Evolutionary conservation across 108 stramenopile genomes (phyloP), one percentile per base, ranked within the genome.

Genomic region (Fistulifera solaris): DNA sequence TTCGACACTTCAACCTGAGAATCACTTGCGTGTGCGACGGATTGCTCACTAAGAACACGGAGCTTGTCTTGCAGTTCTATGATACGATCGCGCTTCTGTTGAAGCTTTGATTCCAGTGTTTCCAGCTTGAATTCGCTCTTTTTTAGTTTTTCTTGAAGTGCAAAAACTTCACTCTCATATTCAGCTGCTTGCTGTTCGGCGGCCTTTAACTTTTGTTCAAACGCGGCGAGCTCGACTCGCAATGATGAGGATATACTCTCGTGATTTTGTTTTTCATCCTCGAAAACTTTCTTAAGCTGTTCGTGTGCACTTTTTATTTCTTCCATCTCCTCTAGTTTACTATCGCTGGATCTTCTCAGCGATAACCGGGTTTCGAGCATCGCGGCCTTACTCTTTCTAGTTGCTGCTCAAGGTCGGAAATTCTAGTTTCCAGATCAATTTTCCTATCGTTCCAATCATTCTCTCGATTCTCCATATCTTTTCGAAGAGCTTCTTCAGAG

Each of bases 1-100:
- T 18, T 54, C 35, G 24, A 18, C 4, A 54, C 2, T 39, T 54
- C 26, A 3, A 16, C 12, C 18, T 54, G 53, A 38, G 17, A 31
- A 18, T 27, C 53, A 8, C 8, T 35, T 35, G 31, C 8, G 31
- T 35, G 3, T 35, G 31, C 31, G 6, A 11, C 11, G 44, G 19
- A 17, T 45, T 21, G 44, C 5, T 17, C 44, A 5, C 11, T 21
- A 45, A 45, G 2, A 8, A 35, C 31, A 35, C 31, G 31, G 31
- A 35, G 31, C 31, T 35, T 35, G 31, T 35, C 31, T 57, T 57
- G 18, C 21, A 57, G 15, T 16, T 21, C 56, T 43, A 14, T 38
- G 25, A 73, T 55, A 27, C n/a, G 38, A 14, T 13, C 42, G 42
- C 63, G 64, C 40, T 73, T 63, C 19, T 38, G 54, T 15, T 61